Conservation (phyloP, 139 green algal species). For the Haematococcus sp. region DNA sequence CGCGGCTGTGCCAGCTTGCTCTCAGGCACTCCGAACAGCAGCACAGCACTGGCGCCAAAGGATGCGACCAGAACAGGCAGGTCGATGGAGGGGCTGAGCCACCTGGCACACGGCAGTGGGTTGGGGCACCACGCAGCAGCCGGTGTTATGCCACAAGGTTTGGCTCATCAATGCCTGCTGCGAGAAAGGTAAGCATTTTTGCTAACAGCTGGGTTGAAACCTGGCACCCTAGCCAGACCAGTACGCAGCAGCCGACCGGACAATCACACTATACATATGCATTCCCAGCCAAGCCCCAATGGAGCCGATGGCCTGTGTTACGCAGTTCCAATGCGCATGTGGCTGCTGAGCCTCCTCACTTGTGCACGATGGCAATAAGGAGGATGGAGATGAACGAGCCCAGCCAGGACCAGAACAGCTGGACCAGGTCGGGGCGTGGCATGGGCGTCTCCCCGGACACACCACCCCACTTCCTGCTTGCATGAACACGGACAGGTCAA, state of each 20-base stretch:
- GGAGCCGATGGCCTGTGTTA: too few relatives aligned
- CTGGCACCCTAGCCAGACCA: too few relatives aligned
- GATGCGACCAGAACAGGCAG: conserved; percentile 35
- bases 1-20: conserved; percentile 44
- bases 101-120: conserved; percentile 1
- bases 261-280: too few relatives aligned
- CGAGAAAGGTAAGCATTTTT: too few relatives aligned
- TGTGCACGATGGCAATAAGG: conserved; percentile 14
- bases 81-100: conserved; percentile 4
- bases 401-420: conserved; percentile 31
- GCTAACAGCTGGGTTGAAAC: too few relatives aligned
- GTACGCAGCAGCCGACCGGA: too few relatives aligned
- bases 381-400: conserved; percentile 42
- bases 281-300: too few relatives aligned
- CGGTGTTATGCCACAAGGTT: too few relatives aligned
- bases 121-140: neutral
- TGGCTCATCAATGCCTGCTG: too few relatives aligned
- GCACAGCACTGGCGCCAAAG: conserved; percentile 49
- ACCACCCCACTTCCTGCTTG: conserved; percentile 15
- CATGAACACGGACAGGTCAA: too few relatives aligned
- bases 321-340: too few relatives aligned
- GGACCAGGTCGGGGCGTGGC: neutral
- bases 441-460: conserved; percentile 13
- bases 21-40: conserved; percentile 37
- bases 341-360: too few relatives aligned